Base-by-base conservation (phyloP, 352 stramenopile genomes). In the Lagenidium sp. region DNA sequence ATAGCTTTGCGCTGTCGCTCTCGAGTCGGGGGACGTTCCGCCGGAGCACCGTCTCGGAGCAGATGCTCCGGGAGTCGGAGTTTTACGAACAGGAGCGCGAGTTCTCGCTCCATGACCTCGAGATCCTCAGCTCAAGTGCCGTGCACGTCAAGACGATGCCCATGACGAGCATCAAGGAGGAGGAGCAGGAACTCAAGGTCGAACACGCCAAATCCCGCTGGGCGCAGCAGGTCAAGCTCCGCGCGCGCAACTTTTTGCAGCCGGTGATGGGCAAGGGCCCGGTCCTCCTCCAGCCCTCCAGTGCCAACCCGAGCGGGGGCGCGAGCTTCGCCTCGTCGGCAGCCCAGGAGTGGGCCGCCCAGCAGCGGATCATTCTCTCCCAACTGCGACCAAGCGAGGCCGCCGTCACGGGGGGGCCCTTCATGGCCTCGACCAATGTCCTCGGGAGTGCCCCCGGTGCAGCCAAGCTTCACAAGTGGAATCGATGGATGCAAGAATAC, bases 221-320 rank as follows among this genome's bases (percentile, higher is more conserved):
- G 81, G 67, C 81, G 13, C 78, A 91, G 36, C 81, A 94, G 43
- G 79, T 94, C 4, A 90, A 90, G 54, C 57, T 94, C 16, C 88
- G 88, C 25, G 78, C 81, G 18, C 47, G 67, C 6, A 88, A 75
- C 44, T 94, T 94, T 35, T 38, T 94, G 0, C 82, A 83, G 36
- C 65, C 61, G 10, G 81, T 68, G 3, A 53, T 55, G 47, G 28
- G 36, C 3, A 41, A 35, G 4, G 20, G 21, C 19, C n/a, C n/a
- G n/a, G n/a, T n/a, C n/a, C n/a, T n/a, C n/a, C n/a, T n/a, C n/a
- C n/a, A n/a, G n/a, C n/a, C n/a, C n/a, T n/a, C n/a, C n/a, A n/a
- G n/a, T n/a, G n/a, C n/a, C n/a, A n/a, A n/a, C n/a, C n/a, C n/a
- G n/a, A 22, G 8, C 15, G 38, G 21, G 1, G 50, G 52, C 26